Base-by-base conservation (phyloP, 1,139 yeast species). In the Zygosaccharomyces pseudobailii region DNA sequence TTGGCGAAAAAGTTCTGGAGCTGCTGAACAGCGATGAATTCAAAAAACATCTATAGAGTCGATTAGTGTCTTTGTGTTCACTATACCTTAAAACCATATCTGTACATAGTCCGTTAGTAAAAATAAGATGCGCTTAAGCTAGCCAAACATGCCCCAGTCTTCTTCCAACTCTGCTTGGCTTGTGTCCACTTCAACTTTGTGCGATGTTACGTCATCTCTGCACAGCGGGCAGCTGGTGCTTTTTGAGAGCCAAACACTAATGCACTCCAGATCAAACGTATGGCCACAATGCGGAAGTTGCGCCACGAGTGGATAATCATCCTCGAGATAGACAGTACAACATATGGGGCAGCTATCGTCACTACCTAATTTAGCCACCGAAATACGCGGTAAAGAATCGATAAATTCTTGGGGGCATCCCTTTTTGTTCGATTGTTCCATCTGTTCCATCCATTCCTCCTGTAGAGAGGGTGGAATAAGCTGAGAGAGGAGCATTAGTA, bases 191-290 rank as follows among this genome's bases (percentile, higher is more conserved):
- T 59, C 65, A 1, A 64, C 70, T 55, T 74, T 76, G 54, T 80
- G 71, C 45, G 71, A 72, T 40, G 76, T 65, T 23, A 90, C 79
- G 58, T 88, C 84, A 52, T 78, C 80, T 54, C 97, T 72, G 63
- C 97, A 90, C 61, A 90, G 68, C 0, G 97, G 97, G 62, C 97
- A 90, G 0, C 95, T 88, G 1, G 83, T 73, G 59, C 87, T 84
- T 50, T 82, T 71, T 54, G 80, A 79, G 44, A 90, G 71, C 97
- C 97, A 90, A 0, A 96, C 94, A 0, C 85, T 85, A 36, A 90
- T 81, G 64, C 97, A 90, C 57, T 90, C 97, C 56, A 89, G 71
- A 62, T 90, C 97, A 66, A 87, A 90, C 34, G 75, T 74, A 66
- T 90, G 97, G 40, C 76, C 75, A 62, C 97, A 92, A 19, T 59